A percentile compares a stretch with the other conserved stretches of the same genome.
Conservation (phyloP, 495 filamentous ascomycete species). For the Talaromyces thailandensis region DNA sequence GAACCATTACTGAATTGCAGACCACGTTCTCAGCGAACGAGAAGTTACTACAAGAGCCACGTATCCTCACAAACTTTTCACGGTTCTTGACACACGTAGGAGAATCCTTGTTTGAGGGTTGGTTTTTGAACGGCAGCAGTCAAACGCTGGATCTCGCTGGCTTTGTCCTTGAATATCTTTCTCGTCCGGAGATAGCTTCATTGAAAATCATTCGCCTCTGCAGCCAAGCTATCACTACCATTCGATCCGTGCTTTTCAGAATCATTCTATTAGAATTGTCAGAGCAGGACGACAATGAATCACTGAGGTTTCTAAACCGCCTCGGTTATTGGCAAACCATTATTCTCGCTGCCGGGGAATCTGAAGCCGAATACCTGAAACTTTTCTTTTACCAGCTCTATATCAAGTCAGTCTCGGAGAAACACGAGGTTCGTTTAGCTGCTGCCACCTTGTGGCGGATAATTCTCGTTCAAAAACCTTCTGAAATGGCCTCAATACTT, state of each 20-base stretch:
- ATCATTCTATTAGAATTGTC: conserved; percentile 73
- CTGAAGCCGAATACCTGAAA: conserved; percentile 66
- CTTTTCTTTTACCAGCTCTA: conserved; percentile 88
- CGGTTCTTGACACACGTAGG: conserved; percentile 70
- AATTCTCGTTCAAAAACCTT: conserved; percentile 84
- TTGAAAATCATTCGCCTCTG: conserved; percentile 85
- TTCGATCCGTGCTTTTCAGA: conserved; percentile 65
- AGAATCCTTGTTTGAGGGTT: conserved; percentile 90
- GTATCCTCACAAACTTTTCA: conserved; percentile 75
- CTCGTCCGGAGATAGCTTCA: conserved; percentile 70
- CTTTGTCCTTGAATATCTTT: conserved; percentile 74
- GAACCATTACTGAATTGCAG: conserved; percentile 60
- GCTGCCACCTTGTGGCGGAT: conserved; percentile 83
- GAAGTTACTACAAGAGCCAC: conserved; percentile 67
- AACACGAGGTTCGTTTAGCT: conserved; percentile 57
- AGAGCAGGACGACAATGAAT: conserved; percentile 63
- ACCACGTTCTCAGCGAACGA: conserved; percentile 62
- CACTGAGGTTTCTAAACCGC: conserved; percentile 64
- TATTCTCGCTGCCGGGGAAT: conserved; percentile 64
- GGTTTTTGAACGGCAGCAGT: conserved; percentile 76
- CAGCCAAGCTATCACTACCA: conserved; percentile 63
- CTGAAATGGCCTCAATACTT: conserved; percentile 67
- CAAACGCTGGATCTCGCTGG: conserved; percentile 82
- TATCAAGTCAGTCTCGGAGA: conserved; percentile 60
- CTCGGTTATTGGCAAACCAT: conserved; percentile 94